A percentile compares a stretch with the other conserved stretches of the same genome.
phyloP scores from a whole-genome alignment of 805 yeast species.

The Saccharomyces kudriavzevii region DNA sequence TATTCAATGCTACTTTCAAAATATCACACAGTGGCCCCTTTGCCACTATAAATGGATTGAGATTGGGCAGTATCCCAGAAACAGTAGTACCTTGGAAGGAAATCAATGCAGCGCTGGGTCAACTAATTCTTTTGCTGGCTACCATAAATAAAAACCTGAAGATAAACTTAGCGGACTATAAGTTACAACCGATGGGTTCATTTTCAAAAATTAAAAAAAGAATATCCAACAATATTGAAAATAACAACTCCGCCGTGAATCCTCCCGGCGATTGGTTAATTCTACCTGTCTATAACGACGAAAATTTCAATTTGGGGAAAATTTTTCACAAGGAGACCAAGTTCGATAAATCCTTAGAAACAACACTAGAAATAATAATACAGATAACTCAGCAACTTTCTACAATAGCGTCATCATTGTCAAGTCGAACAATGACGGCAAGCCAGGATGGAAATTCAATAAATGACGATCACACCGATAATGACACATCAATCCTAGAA shows the following conservation, averaged over 20 bases:
- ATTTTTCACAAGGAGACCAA: slow-evolving; percentile 59
- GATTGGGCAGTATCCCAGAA: slow-evolving; percentile 63
- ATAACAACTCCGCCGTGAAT: slow-evolving; percentile 26
- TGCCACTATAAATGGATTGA: slow-evolving; percentile 78
- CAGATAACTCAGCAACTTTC: slow-evolving; percentile 23
- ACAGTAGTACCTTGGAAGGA: slow-evolving; percentile 79
- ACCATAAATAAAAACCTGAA: slow-evolving; percentile 54
- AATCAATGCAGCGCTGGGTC: slow-evolving; percentile 87
- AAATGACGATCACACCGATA: background rate
- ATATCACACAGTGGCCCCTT: slow-evolving; percentile 79
- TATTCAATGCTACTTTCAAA: slow-evolving; percentile 73
- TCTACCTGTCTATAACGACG: slow-evolving; percentile 60
- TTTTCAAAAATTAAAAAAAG: slow-evolving; percentile 56
- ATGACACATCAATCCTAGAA: slow-evolving; percentile 35
- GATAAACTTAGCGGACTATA: slow-evolving; percentile 49
- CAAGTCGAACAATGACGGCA: background rate
- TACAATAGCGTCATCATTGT: slow-evolving; percentile 14
- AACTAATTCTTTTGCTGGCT: slow-evolving; percentile 58
- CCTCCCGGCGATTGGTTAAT: slow-evolving; percentile 33
- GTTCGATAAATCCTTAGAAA: slow-evolving; percentile 75
- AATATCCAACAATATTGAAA: slow-evolving; percentile 9
- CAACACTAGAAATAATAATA: slow-evolving; percentile 42
- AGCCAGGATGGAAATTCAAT: background rate
- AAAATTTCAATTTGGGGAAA: slow-evolving; percentile 61
- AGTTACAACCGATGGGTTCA: slow-evolving; percentile 75